Base-by-base conservation (phyloP, 352 stramenopile species). In the Phytophthora vignae region DNA sequence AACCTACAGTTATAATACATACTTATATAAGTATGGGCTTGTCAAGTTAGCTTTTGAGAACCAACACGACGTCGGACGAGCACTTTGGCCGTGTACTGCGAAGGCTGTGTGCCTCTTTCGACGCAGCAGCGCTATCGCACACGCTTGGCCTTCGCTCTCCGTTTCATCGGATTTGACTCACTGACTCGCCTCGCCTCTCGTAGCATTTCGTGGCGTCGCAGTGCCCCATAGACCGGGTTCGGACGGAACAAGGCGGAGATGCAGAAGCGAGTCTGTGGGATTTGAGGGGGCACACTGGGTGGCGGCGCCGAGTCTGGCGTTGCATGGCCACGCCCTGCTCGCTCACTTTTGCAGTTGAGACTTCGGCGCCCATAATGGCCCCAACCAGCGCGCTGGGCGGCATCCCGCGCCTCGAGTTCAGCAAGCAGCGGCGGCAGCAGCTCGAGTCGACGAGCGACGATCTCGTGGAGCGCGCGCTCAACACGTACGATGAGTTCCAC, bases 401-500 rank as follows among this genome's bases (percentile, higher is more conserved):
- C 1, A 55, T 83, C 38, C 81, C 74, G 38, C 55, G 68, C 19
- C 63, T 92, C 12, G 50, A 76, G 25, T 86, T 92, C 42, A 76
- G 61, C 27, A 67, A 61, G 9, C 66, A 76, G 53, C 70, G 74
- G 10, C 79, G 74, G 22, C 56, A 78, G 42, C 66, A 82, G n/a
- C 79, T 78, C 67, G 85, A 90, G 48, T 71, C 72, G 1, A 71
- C 75, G 27, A 87, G 83, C 52, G 79, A 92, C 67, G 79, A 88
- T 56, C 76, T 92, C 14, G 78, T 92, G 46, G 79, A 92, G 48
- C 76, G 73, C 54, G 73, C 85, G 36, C 78, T 92, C 2, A 56
- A 74, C 27, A 75, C 83, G 55, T 82, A 90, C 67, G 78, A 88
- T 27, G 70, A 79, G 6, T 92, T 92, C 69, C 85, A 92, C 67